phyloP scores from a whole-genome alignment of 2,329 filamentous ascomycete genomes.

The Fragosphaeria purpurea region DNA sequence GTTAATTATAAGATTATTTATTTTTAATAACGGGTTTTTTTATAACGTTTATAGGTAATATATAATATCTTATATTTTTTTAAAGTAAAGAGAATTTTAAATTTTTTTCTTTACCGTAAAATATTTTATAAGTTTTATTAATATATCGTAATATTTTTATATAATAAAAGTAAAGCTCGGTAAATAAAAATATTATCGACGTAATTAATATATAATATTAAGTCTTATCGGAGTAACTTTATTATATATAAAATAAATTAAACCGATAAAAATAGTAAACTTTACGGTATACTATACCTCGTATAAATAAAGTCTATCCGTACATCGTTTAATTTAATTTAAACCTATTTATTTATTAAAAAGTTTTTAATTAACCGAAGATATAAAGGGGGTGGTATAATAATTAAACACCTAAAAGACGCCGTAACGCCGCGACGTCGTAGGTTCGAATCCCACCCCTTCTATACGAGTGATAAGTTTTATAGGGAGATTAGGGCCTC shows the following conservation, averaged over 20 bases:
- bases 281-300: not conserved
- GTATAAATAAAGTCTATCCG: not conserved
- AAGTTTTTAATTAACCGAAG: constrained; percentile 10
- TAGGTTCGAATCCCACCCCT: too few species aligned
- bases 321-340: too few species aligned
- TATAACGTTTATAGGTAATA: not conserved
- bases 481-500: too few species aligned
- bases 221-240: not conserved
- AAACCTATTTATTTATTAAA: constrained; percentile 1
- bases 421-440: too few species aligned
- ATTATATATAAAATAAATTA: not conserved
- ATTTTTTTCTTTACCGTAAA: not conserved
- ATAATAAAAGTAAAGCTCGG: not conserved
- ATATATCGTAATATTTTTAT: not conserved
- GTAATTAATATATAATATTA: not conserved
- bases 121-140: not conserved
- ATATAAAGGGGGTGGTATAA: too few species aligned
- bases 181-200: not conserved
- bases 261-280: not conserved
- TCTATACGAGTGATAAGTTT: too few species aligned
- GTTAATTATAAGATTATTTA: too few species aligned
- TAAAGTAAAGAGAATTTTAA: not conserved
- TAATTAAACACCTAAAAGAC: too few species aligned
- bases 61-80: not conserved
- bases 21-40: not conserved